Evolutionary conservation across 441 rosid genomes (phyloP), one percentile per base, ranked within the genome.

Genomic region (Erodium texanum): DNA sequence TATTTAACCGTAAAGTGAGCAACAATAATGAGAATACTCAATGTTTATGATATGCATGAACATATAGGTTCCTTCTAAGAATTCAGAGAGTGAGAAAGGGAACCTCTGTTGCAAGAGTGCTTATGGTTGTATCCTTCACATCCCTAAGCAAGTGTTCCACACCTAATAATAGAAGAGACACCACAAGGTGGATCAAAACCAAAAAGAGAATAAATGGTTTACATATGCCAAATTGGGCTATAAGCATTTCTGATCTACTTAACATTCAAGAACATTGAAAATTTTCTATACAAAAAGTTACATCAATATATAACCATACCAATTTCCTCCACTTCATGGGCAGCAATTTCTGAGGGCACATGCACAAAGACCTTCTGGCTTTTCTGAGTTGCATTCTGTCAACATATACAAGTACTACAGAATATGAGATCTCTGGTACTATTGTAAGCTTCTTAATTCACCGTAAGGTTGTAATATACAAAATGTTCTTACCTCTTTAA

Each of bases 281-380:
- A n/a, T n/a, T n/a, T n/a, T n/a, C n/a, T n/a, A n/a, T n/a, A n/a
- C n/a, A n/a, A n/a, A n/a, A n/a, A n/a, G n/a, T n/a, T n/a, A n/a
- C n/a, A n/a, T n/a, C n/a, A n/a, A n/a, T n/a, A n/a, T n/a, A n/a
- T n/a, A 52, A 7, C 50, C 84, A 73, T 82, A 83, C 95, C 95
- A 48, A 90, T 90, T 81, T 90, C 91, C 84, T 88, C 95, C 11
- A 88, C 93, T 73, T 90, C 93, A 72, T 90, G 95, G 69, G 97
- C 89, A 72, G 90, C 89, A 75, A 88, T 90, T 82, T 93, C 96
- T 50, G 96, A 89, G 22, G 85, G 83, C 41, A 91, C 96, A 1
- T 89, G 96, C 52, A 91, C 95, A 36, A 93, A 91, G 50, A 90
- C 96, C 75, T 91, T 86, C 81, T 89, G 95, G 79, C 95, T 91